Evolutionary conservation across 331 rosid species (phyloP).

Genomic region (Rhamnella rubrinervis): DNA sequence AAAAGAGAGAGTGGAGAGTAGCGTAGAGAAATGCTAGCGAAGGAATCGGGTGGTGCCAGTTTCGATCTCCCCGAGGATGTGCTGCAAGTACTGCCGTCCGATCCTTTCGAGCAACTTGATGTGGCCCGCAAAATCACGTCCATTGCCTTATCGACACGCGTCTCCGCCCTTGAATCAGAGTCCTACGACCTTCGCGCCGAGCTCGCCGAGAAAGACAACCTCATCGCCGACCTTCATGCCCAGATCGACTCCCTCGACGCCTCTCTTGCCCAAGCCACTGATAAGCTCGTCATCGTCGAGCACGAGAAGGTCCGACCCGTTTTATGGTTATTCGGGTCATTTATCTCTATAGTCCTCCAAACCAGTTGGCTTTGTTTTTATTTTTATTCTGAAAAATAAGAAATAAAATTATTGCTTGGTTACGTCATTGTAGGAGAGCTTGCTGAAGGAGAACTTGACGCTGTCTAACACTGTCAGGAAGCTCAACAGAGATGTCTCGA

Average conservation of each 20-base stretch:
- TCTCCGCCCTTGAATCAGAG: constrained; percentile 59
- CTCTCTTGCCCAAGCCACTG: constrained; percentile 52
- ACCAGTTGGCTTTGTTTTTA: not conserved
- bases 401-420: not conserved
- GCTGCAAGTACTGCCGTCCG: constrained; percentile 58
- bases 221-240: constrained; percentile 57
- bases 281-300: constrained; percentile 51
- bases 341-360: not conserved
- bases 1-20: not conserved
- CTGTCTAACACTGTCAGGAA: constrained; percentile 68
- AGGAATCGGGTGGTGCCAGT: constrained; percentile 49
- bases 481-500: constrained; percentile 86
- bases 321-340: not conserved
- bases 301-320: constrained; percentile 51
- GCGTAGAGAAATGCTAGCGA: constrained; percentile 35
- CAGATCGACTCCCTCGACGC: constrained; percentile 59
- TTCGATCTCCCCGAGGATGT: constrained; percentile 70
- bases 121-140: constrained; percentile 92
- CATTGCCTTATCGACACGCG: constrained; percentile 83
- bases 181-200: constrained; percentile 40
- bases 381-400: no score
- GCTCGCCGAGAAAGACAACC: constrained; percentile 51
- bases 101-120: constrained; percentile 87
- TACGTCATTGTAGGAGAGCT: constrained; percentile 47
- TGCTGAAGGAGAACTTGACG: constrained; percentile 60